phyloP scores from a whole-genome alignment of 495 filamentous ascomycete species.

The Hypomontagnella monticulosa region DNA sequence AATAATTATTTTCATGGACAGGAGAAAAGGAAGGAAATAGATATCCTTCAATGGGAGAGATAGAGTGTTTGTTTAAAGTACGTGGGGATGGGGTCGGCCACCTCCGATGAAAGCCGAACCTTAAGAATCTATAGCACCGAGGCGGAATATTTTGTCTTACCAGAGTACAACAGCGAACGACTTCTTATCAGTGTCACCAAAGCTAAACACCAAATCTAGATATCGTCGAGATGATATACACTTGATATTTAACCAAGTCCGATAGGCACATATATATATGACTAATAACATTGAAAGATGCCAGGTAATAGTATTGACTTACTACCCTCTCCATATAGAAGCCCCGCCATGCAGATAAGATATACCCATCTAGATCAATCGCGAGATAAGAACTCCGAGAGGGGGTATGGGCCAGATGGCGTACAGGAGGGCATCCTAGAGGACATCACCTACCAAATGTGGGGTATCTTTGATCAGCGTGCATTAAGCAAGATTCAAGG shows the following conservation, averaged over 20 bases:
- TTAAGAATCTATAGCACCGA: background rate
- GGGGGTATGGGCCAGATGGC: background rate
- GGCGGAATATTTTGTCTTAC: background rate
- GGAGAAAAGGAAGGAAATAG: too few relatives aligned
- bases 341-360: slow-evolving; percentile 31
- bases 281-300: slow-evolving; percentile 10
- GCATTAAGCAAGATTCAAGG: slow-evolving; percentile 7
- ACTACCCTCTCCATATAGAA: slow-evolving; percentile 7
- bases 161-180: background rate
- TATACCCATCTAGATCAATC: slow-evolving; percentile 3
- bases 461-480: slow-evolving; percentile 16
- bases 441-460: slow-evolving; percentile 8
- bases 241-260: background rate
- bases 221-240: background rate
- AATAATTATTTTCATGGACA: too few relatives aligned
- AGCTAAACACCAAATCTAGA: background rate
- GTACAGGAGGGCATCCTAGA: background rate
- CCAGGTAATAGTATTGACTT: background rate
- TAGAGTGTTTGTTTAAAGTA: background rate
- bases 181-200: slow-evolving; percentile 3
- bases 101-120: slow-evolving; percentile 19
- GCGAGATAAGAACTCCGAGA: slow-evolving; percentile 21
- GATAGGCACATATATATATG: background rate
- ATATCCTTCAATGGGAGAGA: too few relatives aligned
- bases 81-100: slow-evolving; percentile 8